Evolutionary conservation across 768 basidiomycete genomes (phyloP).

Genomic region (Psilocybe subaeruginosa): DNA sequence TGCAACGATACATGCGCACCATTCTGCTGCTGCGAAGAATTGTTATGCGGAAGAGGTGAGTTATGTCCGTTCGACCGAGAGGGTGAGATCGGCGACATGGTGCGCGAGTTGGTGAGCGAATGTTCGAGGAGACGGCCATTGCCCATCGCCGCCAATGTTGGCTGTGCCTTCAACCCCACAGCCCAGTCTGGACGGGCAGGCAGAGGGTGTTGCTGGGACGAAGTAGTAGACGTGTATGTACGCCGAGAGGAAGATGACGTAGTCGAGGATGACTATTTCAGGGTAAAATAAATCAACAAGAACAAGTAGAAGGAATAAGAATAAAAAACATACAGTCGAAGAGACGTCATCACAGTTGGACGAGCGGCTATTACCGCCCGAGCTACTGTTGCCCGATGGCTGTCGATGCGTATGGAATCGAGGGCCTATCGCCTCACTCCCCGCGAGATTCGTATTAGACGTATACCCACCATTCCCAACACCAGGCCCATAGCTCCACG

Average conservation of each 20-base stretch:
- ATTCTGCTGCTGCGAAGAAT: conserved; percentile 33
- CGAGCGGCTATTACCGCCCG: conserved; percentile 58
- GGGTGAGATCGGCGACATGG: conserved; percentile 43
- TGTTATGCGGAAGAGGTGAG: conserved; percentile 27
- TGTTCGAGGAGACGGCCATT: conserved; percentile 56
- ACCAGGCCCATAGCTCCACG: conserved; percentile 78
- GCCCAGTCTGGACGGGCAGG: conserved; percentile 90
- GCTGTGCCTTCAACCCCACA: conserved; percentile 79
- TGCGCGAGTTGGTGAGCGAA: conserved; percentile 38
- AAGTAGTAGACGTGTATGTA: conserved; percentile 75
- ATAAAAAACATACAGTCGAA: conserved; percentile 65
- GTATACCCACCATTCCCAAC: conserved; percentile 49
- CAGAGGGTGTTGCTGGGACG: conserved; percentile 75
- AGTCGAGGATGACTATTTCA: conserved; percentile 65
- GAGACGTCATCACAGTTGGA: conserved; percentile 72
- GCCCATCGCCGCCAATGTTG: conserved; percentile 52
- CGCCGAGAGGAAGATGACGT: conserved; percentile 81
- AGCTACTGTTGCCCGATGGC: conserved; percentile 53
- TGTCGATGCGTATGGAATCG: conserved; percentile 60
- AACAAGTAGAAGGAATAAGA: conserved; percentile 4
- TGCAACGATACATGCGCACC: conserved; percentile 47
- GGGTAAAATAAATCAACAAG: conserved; percentile 9
- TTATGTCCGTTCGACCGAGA: conserved; percentile 35
- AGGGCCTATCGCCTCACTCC: conserved; percentile 64
- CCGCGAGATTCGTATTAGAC: conserved; percentile 28